phyloP scores from a whole-genome alignment of 2,329 filamentous ascomycete genomes.

The Fusarium verrucosum region DNA sequence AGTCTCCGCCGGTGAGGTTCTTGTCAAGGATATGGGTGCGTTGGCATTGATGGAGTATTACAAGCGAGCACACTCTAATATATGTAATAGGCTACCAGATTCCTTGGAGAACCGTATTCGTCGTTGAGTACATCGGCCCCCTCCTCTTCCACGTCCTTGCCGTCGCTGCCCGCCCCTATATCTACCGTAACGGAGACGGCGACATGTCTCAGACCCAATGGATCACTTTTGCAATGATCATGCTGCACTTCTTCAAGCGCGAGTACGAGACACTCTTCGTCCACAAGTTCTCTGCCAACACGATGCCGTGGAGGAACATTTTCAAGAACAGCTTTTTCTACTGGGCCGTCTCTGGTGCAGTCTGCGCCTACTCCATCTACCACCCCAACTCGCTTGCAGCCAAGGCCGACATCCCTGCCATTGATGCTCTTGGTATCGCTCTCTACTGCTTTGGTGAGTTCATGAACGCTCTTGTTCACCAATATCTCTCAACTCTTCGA shows the following conservation, averaged over 20 bases:
- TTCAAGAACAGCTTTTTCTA: conserved; percentile 97
- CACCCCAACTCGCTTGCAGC: conserved; percentile 76
- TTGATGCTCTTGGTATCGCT: conserved; percentile 74
- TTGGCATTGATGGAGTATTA: not conserved
- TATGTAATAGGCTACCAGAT: conserved; percentile 77
- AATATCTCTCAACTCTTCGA: conserved; percentile 80
- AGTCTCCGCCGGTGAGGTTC: conserved; percentile 64
- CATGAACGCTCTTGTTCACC: conserved; percentile 81
- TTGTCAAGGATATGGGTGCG: conserved; percentile 93
- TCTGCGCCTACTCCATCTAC: conserved; percentile 88
- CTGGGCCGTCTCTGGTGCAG: conserved; percentile 83
- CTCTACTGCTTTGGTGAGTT: conserved; percentile 82
- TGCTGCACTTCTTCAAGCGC: conserved; percentile 90
- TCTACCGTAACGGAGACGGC: conserved; percentile 56
- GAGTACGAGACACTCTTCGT: conserved; percentile 94
- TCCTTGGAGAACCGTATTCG: conserved; percentile 90
- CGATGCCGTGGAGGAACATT: conserved; percentile 91
- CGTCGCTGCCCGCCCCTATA: conserved; percentile 75
- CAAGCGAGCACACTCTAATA: not conserved
- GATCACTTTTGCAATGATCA: conserved; percentile 77
- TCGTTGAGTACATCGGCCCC: conserved; percentile 94
- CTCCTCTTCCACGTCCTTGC: conserved; percentile 84
- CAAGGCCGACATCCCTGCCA: conserved; percentile 53
- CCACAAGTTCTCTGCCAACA: conserved; percentile 93
- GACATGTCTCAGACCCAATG: conserved; percentile 73